Conservation (phyloP, 371 early-diverging fungal species). For the Rhizopus sp. region DNA sequence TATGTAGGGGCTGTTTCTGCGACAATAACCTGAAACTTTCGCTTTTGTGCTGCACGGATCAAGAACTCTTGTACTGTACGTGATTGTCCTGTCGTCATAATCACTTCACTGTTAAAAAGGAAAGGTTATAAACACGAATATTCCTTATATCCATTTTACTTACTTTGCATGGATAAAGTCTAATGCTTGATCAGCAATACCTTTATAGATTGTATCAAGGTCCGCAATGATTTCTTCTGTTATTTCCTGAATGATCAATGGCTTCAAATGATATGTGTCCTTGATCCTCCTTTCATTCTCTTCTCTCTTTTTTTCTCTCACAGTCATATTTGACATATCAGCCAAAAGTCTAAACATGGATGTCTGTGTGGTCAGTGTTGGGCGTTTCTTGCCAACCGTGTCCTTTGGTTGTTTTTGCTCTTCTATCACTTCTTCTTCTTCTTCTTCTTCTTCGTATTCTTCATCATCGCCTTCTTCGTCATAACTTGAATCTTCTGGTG, state of each 20-base stretch:
- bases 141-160: constrained; percentile 11
- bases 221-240: constrained; percentile 84
- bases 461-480: constrained; percentile 6
- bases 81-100: constrained; percentile 91
- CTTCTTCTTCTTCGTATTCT: constrained; percentile 22
- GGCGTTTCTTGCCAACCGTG: neutral
- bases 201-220: constrained; percentile 67
- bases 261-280: constrained; percentile 57
- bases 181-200: constrained; percentile 77
- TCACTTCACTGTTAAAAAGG: constrained; percentile 75
- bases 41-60: constrained; percentile 80
- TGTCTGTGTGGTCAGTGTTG: constrained; percentile 38
- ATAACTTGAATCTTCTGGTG: neutral
- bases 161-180: constrained; percentile 92
- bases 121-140: neutral
- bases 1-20: constrained; percentile 87
- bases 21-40: constrained; percentile 93
- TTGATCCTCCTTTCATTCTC: constrained; percentile 27
- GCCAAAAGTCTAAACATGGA: constrained; percentile 69
- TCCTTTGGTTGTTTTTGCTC: neutral
- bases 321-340: constrained; percentile 36
- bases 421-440: constrained; percentile 29
- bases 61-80: constrained; percentile 87
- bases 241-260: constrained; percentile 79
- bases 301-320: constrained; percentile 33